Conservation (phyloP, 306 rosid species). For the Cotoneaster glaucophyllus region DNA sequence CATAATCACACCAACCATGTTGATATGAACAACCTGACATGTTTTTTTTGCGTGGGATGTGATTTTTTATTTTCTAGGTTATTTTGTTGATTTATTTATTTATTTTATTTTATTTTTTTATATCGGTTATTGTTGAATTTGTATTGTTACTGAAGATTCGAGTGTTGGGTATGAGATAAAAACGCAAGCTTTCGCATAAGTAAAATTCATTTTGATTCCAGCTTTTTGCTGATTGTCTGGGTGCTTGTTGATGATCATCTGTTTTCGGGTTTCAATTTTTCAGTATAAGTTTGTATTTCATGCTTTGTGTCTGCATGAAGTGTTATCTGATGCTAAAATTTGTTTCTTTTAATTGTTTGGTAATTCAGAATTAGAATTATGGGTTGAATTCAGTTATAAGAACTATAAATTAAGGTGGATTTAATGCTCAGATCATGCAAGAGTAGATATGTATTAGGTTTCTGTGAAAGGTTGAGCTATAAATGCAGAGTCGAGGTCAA, state of each 20-base stretch:
- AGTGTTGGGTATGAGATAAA: background rate
- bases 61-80: background rate
- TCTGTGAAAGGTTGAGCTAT: slow-evolving; percentile 18
- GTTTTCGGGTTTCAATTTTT: background rate
- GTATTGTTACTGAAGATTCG: background rate
- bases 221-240: background rate
- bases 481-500: slow-evolving; percentile 84
- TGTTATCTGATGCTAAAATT: background rate
- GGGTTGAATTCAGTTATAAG: background rate
- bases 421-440: slow-evolving; percentile 27
- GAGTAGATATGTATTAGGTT: slow-evolving; percentile 17
- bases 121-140: background rate
- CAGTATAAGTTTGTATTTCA: background rate
- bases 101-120: no score
- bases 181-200: background rate
- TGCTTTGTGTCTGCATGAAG: background rate
- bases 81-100: background rate
- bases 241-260: background rate
- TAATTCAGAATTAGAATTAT: background rate
- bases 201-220: background rate
- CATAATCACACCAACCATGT: background rate
- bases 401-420: background rate
- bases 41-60: background rate
- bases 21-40: background rate
- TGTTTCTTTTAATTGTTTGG: background rate